Evolutionary conservation across 192 early-diverging fungal genomes (phyloP).

Genomic region (Podila verticillata): DNA sequence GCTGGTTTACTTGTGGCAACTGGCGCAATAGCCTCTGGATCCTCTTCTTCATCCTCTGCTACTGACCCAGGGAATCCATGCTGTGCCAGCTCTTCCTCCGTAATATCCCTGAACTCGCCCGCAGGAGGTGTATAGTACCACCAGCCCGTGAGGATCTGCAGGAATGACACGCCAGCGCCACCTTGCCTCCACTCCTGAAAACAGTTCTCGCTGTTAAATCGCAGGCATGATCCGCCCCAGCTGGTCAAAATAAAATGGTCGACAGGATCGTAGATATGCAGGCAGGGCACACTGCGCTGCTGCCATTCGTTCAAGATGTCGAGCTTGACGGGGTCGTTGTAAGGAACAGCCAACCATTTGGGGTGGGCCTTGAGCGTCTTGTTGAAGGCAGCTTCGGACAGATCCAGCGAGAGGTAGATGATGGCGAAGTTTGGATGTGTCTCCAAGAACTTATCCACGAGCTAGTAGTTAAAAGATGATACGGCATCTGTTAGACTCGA

Average conservation of each 20-base stretch:
- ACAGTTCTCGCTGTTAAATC: conserved; percentile 38
- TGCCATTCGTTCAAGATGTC: conserved; percentile 50
- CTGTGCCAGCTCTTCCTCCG: conserved; percentile 21
- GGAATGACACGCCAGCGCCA: conserved; percentile 23
- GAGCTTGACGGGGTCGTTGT: conserved; percentile 18
- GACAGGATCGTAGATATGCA: conserved; percentile 38
- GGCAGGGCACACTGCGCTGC: conserved; percentile 30
- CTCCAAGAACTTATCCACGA: conserved; percentile 36
- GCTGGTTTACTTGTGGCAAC: background rate
- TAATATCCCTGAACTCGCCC: conserved; percentile 28
- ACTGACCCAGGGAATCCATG: conserved; percentile 15
- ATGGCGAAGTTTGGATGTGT: conserved; percentile 25
- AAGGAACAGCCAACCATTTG: conserved; percentile 36
- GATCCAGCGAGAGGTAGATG: conserved; percentile 33
- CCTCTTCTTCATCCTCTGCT: background rate
- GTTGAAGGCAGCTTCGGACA: conserved; percentile 20
- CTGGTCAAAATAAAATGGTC: conserved; percentile 36
- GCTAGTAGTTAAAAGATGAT: background rate
- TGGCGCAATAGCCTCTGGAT: background rate
- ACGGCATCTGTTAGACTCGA: background rate
- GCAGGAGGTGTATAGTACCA: conserved; percentile 29
- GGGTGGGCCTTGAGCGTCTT: conserved; percentile 36
- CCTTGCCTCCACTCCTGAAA: conserved; percentile 33
- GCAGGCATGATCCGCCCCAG: conserved; percentile 43
- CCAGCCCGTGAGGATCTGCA: conserved; percentile 34